These are phyloP conservation scores for Monosporascus cannonballus DNA, from an alignment of 2,329 filamentous ascomycete species.

Conservation along the genomic window DNA sequence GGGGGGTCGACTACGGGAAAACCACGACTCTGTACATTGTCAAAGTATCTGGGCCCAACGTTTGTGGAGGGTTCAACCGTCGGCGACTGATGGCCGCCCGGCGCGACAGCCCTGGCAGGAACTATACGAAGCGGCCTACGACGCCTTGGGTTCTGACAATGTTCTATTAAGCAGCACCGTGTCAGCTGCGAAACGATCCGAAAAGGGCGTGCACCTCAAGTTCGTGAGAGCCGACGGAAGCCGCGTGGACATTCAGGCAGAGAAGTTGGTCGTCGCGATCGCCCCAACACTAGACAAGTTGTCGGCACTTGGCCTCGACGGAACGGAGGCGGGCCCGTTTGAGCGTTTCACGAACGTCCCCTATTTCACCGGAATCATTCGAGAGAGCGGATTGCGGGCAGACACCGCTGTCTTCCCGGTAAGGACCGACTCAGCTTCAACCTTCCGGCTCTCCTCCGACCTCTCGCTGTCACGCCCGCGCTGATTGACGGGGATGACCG, in stretches of 20 bases:
- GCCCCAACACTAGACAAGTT: not conserved
- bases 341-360: not conserved
- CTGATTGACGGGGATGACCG: too few species aligned
- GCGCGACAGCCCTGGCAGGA: not conserved
- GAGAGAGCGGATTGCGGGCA: too few species aligned
- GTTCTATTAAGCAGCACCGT: not conserved
- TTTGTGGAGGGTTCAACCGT: not conserved
- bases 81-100: not conserved
- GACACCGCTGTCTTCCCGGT: too few species aligned
- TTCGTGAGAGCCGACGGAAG: not conserved
- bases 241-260: not conserved
- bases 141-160: not conserved
- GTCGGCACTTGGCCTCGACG: not conserved
- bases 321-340: not conserved
- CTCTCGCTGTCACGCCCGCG: too few species aligned
- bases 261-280: not conserved
- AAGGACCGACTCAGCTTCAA: too few species aligned
- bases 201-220: not conserved
- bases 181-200: not conserved
- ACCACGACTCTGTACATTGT: not conserved
- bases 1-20: too few species aligned
- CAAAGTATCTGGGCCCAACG: not conserved
- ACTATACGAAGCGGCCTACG: not conserved
- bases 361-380: too few species aligned
- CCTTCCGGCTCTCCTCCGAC: too few species aligned